A percentile compares a stretch with the other conserved stretches of the same genome.
Evolutionary conservation across 768 basidiomycete genomes (phyloP).

Genomic region (Thelephora aurantiotincta): DNA sequence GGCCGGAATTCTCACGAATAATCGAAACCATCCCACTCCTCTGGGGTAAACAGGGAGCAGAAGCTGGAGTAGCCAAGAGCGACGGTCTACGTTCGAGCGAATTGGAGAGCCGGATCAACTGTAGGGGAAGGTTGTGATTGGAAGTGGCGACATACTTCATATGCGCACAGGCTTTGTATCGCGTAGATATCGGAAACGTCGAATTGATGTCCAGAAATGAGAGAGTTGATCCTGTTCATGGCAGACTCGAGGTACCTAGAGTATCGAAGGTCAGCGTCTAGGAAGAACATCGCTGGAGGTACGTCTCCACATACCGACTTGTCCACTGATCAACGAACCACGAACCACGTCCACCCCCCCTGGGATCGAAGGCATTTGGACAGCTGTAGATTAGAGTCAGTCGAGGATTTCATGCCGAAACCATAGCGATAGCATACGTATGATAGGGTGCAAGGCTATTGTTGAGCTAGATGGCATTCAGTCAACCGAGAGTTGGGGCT

Average conservation of each 20-base stretch:
- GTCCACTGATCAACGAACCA: too few relatives aligned
- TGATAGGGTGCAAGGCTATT: background rate
- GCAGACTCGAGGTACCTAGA: constrained; percentile 20
- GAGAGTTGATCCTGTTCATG: too few relatives aligned
- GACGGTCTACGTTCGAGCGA: constrained; percentile 46
- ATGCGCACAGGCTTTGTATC: too few relatives aligned
- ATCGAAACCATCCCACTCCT: constrained; percentile 93
- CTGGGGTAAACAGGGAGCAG: constrained; percentile 78
- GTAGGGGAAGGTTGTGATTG: too few relatives aligned
- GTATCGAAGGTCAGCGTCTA: constrained; percentile 18
- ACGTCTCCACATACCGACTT: constrained; percentile 4
- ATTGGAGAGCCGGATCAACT: constrained; percentile 1
- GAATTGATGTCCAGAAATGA: too few relatives aligned
- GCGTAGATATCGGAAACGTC: too few relatives aligned
- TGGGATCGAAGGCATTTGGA: constrained; percentile 16
- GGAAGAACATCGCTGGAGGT: constrained; percentile 2
- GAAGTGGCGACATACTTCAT: constrained; percentile 30
- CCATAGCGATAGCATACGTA: background rate
- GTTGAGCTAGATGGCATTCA: too few relatives aligned
- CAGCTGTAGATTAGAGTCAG: constrained; percentile 7
- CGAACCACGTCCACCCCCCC: too few relatives aligned
- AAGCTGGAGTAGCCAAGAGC: constrained; percentile 85
- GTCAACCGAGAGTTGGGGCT: constrained; percentile 29
- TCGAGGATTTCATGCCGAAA: background rate
- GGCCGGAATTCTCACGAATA: too few relatives aligned